These are phyloP conservation scores for Blastosporella zonata DNA, from an alignment of 1,284 basidiomycete species.

Conservation along the genomic window DNA sequence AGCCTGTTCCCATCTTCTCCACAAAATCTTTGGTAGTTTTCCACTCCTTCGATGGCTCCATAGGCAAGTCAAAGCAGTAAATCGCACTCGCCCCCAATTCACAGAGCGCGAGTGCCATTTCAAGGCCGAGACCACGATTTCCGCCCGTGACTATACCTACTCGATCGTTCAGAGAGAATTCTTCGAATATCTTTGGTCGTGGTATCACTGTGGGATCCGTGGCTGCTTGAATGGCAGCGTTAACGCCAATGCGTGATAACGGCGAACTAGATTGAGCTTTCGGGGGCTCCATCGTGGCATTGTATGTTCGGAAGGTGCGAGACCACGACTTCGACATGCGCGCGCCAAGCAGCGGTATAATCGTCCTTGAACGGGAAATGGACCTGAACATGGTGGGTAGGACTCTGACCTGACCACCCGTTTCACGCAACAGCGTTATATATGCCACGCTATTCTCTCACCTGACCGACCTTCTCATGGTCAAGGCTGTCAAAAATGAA, in stretches of 20 bases:
- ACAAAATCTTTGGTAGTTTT: conserved; percentile 53
- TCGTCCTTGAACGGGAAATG: not conserved
- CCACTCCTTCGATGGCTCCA: conserved; percentile 68
- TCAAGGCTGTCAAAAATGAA: not conserved
- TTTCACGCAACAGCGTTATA: not conserved
- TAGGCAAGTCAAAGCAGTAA: conserved; percentile 74
- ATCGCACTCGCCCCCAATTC: conserved; percentile 76
- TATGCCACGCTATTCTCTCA: not conserved
- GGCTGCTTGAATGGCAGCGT: conserved; percentile 49
- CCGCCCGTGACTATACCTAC: conserved; percentile 80
- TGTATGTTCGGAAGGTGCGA: not conserved
- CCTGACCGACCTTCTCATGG: not conserved
- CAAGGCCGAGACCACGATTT: conserved; percentile 79
- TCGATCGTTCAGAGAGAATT: conserved; percentile 71
- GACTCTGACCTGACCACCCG: not conserved
- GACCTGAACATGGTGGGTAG: not conserved
- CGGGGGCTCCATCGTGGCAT: not conserved
- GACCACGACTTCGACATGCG: not conserved
- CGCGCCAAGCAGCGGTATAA: not conserved
- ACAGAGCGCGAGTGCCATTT: conserved; percentile 74
- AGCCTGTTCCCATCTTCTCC: conserved; percentile 40
- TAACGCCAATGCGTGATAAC: conserved; percentile 59
- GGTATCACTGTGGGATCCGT: conserved; percentile 31
- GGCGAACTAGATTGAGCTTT: conserved; percentile 43
- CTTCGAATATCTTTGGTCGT: conserved; percentile 58